Evolutionary conservation across 148 eudicot species (phyloP), one percentile per base, ranked within the genome.

Genomic region (Silene uniflora): DNA sequence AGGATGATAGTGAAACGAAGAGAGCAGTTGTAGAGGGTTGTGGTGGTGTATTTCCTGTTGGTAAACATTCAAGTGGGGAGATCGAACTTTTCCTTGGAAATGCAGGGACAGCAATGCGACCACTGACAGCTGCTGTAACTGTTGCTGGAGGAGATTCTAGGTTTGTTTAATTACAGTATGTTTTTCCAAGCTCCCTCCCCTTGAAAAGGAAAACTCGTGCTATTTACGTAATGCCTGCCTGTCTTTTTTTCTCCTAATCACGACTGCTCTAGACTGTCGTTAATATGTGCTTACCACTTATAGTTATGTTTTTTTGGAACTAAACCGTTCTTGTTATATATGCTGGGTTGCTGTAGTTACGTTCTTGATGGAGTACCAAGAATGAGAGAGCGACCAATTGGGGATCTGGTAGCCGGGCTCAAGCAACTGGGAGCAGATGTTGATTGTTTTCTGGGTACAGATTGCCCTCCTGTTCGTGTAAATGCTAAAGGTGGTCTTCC

Each of bases 331-430:
- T 8, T 23, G 42, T 65, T 47, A 16, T 67, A 23, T 21, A 14
- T 56, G 0, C 21, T 62, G 72, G 63, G 58, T 32, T 49, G 11
- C 65, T 46, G 71, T 85, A 95, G 97, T 76, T 95, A 92, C 73
- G 80, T 95, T 42, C 97, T 95, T 76, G 98, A 95, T 78, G 97
- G 98, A 73, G 97, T 95, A 67, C 98, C 98, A 24, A 86, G 97
- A 77, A 95, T 95, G 97, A 89, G 98, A 75, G 97, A 95, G 91
- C 88, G 98, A 84, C 98, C 98, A n/a, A 95, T 95, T 70, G 96
- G 91, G 71, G 96, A 92, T 86, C 85, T 95, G 80, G 97, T 95
- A 71, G 83, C 83, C 7, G 97, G 97, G 79, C 93, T 95, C 68
- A 90, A 95, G 86, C 98, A 95, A 84, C 91, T 95, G 73, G 98